These are phyloP conservation scores for Oxyria digyna DNA, from an alignment of 148 eudicot genomes.

Conservation along the genomic window DNA sequence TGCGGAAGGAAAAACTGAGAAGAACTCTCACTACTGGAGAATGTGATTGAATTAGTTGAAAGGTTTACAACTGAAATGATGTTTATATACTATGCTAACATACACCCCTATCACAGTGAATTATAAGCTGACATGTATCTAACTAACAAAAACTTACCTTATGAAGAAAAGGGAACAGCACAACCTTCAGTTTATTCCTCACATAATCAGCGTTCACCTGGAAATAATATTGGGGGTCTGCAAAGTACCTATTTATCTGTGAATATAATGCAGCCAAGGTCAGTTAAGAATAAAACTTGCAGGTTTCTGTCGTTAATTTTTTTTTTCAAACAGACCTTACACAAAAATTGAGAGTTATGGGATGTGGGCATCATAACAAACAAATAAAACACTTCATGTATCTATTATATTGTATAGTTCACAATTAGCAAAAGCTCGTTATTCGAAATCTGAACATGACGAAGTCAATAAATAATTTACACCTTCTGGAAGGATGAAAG, in stretches of 20 bases:
- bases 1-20: too few relatives aligned
- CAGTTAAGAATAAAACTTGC: background rate
- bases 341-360: background rate
- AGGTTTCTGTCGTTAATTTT: background rate
- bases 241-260: constrained; percentile 80
- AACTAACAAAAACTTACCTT: too few relatives aligned
- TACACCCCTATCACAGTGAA: too few relatives aligned
- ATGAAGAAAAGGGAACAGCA: constrained; percentile 83
- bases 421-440: background rate
- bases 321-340: background rate
- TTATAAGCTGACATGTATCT: too few relatives aligned
- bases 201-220: constrained; percentile 95
- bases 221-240: constrained; percentile 92
- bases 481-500: background rate
- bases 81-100: too few relatives aligned
- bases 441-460: background rate
- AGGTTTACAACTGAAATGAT: too few relatives aligned
- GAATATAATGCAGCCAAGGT: background rate
- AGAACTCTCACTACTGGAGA: too few relatives aligned
- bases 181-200: constrained; percentile 90
- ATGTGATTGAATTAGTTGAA: too few relatives aligned
- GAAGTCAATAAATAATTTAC: background rate
- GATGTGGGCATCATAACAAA: background rate
- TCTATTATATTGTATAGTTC: background rate
- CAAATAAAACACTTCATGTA: background rate